Conservation (phyloP, 306 rosid genomes). For the Erythrophleum fordii region DNA sequence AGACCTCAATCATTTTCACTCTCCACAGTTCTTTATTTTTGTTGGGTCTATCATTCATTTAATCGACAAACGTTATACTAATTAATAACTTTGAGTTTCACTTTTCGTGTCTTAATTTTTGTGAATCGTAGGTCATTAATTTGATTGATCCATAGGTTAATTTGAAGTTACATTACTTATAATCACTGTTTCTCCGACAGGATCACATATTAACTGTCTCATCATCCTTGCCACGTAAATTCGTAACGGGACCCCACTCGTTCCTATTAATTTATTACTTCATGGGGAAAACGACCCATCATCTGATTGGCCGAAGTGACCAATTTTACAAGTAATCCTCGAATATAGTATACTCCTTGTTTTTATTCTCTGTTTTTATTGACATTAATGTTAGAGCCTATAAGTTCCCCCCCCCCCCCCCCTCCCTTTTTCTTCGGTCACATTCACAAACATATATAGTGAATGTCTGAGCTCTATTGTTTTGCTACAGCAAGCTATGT, state of each 20-base stretch:
- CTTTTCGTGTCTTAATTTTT: background rate
- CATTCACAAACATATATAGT: background rate
- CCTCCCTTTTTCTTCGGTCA: too few species aligned
- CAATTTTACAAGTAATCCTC: constrained; percentile 49
- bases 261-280: constrained; percentile 35
- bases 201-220: constrained; percentile 44
- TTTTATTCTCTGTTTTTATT: constrained; percentile 3
- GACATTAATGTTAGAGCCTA: constrained; percentile 31
- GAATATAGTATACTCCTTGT: constrained; percentile 3
- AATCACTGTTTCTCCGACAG: constrained; percentile 48
- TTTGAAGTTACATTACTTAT: constrained; percentile 8
- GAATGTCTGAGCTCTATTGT: constrained; percentile 33
- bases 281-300: constrained; percentile 47
- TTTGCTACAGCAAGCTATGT: background rate
- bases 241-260: constrained; percentile 23
- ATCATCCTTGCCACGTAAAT: constrained; percentile 48
- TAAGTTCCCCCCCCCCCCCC: background rate
- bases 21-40: background rate
- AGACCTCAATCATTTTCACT: constrained; percentile 33
- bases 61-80: background rate
- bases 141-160: background rate
- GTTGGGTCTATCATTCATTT: background rate
- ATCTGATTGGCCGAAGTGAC: constrained; percentile 43
- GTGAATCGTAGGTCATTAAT: background rate
- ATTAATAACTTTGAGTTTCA: background rate